Evolutionary conservation across 805 yeast species (phyloP), one percentile per base, ranked within the genome.

Genomic region (Candida coquimbonensis): DNA sequence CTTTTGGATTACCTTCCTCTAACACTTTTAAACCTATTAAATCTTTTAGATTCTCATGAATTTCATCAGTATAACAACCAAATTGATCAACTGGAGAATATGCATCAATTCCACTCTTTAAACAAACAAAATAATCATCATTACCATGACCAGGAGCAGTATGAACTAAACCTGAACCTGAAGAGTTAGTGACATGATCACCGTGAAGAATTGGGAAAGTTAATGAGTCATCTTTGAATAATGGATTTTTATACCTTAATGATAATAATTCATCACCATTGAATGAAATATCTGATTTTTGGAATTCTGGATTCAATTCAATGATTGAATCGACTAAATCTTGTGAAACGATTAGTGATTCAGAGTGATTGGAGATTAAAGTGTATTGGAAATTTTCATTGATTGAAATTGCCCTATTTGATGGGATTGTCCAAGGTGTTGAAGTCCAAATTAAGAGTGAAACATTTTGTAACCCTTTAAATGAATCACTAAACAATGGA

Each of bases 131-230:
- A 60, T 87, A 90, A 68, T 93, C 99, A 53, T 93, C 99, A 56
- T 81, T 77, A 56, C 99, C 99, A 62, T 93, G 99, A 0, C 97
- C 98, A 2, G 99, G 98, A 0, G 99, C 98, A 19, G 88, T 85
- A 60, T 93, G 99, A 1, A 93, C 99, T 13, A 93, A 67, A 3
- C 99, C 99, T 0, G 99, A 87, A 63, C 99, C 99, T 0, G 93
- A 80, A 1, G 74, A 53, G 47, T 77, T 76, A 0, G 87, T 79
- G 12, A 95, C 98, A 63, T 90, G 96, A 44, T 74, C 78, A 6
- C 93, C 97, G 47, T 78, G 81, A 4, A 91, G 50, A 4, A 91
- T 65, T 0, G 95, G 95, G 12, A 61, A 54, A 6, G 72, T 53
- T 7, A 29, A 29, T 29, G 27, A 7, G 4, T 42, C 43, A 29